These are phyloP conservation scores for Paulownia fortunei DNA, from an alignment of 257 asterid genomes.

Conservation along the genomic window DNA sequence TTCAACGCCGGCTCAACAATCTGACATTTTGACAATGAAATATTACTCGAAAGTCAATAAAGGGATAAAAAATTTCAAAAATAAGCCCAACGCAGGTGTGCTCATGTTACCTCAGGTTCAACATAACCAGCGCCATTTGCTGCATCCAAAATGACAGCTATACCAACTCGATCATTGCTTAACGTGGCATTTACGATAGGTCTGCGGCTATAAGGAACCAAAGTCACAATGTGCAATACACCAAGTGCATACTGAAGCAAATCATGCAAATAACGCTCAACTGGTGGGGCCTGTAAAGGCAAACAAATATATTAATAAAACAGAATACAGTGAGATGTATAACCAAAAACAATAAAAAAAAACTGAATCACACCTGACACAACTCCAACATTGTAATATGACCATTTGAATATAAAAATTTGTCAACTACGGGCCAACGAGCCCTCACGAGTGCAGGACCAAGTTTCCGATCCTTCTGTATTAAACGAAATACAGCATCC, in stretches of 20 bases:
- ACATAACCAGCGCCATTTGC: slow-evolving; percentile 94
- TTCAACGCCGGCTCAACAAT: slow-evolving; percentile 91
- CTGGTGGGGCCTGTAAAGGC: slow-evolving; percentile 85
- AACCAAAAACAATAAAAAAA: slow-evolving; percentile 10
- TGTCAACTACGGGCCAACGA: slow-evolving; percentile 91
- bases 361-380: slow-evolving; percentile 75
- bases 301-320: slow-evolving; percentile 28
- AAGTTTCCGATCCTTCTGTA: slow-evolving; percentile 92
- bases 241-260: slow-evolving; percentile 97
- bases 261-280: slow-evolving; percentile 95
- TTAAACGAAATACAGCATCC: slow-evolving; percentile 85
- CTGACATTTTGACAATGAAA: slow-evolving; percentile 48
- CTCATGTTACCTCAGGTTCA: slow-evolving; percentile 84
- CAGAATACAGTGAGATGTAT: not conserved
- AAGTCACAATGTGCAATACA: slow-evolving; percentile 81
- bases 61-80: slow-evolving; percentile 7
- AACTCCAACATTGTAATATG: slow-evolving; percentile 93
- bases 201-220: slow-evolving; percentile 89
- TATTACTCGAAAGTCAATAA: not conserved
- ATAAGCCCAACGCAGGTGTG: not conserved
- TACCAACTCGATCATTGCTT: slow-evolving; percentile 94
- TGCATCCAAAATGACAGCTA: slow-evolving; percentile 95
- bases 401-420: slow-evolving; percentile 77
- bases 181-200: slow-evolving; percentile 80
- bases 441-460: slow-evolving; percentile 87